A percentile compares a stretch with the other conserved stretches of the same genome.
Conservation (phyloP, 306 rosid species). For the Trifolium repens region DNA sequence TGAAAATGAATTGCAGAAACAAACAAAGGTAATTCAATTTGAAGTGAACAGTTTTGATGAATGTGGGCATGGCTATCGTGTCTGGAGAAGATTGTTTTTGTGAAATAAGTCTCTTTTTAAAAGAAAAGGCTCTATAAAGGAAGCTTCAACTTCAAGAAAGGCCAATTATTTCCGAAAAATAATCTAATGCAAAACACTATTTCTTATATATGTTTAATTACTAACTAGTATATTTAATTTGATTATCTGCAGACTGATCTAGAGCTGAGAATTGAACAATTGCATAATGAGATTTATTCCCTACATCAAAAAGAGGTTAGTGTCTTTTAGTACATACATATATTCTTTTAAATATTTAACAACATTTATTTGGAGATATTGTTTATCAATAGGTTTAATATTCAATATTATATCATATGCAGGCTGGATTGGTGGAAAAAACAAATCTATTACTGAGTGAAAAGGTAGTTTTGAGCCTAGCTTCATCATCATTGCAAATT, state of each 20-base stretch:
- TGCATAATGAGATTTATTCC: constrained; percentile 59
- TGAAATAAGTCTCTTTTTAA: neutral
- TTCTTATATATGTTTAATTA: constrained; percentile 35
- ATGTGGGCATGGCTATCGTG: constrained; percentile 19
- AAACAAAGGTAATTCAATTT: constrained; percentile 51
- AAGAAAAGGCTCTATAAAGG: constrained; percentile 3
- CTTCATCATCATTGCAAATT: constrained; percentile 30
- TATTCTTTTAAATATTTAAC: constrained; percentile 6
- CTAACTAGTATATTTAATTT: constrained; percentile 27
- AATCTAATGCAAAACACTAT: constrained; percentile 10
- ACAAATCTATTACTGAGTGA: constrained; percentile 52
- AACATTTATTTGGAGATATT: constrained; percentile 32
- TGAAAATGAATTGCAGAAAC: constrained; percentile 53
- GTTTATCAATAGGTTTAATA: constrained; percentile 29
- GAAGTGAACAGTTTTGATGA: constrained; percentile 32
- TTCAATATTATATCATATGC: constrained; percentile 40
- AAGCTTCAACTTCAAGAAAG: constrained; percentile 8
- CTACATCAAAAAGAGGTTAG: constrained; percentile 65
- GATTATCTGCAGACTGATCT: constrained; percentile 58
- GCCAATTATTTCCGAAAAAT: neutral
- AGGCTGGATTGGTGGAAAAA: constrained; percentile 58
- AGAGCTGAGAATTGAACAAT: constrained; percentile 55
- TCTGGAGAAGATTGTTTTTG: neutral
- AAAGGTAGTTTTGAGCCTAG: constrained; percentile 47
- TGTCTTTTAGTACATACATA: neutral